Evolutionary conservation across 768 basidiomycete genomes (phyloP).

Genomic region (Chalciporus piperatus): DNA sequence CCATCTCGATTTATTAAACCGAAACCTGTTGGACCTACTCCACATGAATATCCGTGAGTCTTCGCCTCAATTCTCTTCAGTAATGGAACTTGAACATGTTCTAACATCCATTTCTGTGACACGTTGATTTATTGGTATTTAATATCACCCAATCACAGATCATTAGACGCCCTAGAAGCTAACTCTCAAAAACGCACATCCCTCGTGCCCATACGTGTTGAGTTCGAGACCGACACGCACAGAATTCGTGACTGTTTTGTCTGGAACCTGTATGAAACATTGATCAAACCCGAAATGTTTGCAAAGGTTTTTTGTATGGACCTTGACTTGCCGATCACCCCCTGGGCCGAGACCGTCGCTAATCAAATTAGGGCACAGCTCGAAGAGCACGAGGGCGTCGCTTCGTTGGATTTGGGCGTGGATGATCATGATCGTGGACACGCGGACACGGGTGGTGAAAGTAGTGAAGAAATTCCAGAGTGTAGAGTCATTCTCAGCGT

Average conservation of each 20-base stretch:
- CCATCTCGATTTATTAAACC: slow-evolving; percentile 74
- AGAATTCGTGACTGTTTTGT: slow-evolving; percentile 92
- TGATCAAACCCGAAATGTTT: slow-evolving; percentile 83
- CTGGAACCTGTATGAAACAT: slow-evolving; percentile 90
- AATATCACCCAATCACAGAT: slow-evolving; percentile 39
- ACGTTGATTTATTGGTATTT: slow-evolving; percentile 13
- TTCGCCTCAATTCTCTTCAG: slow-evolving; percentile 7
- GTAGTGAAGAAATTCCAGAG: slow-evolving; percentile 64
- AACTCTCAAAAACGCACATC: slow-evolving; percentile 54
- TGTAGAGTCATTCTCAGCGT: slow-evolving; percentile 83
- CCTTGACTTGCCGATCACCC: slow-evolving; percentile 65
- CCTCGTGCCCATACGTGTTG: slow-evolving; percentile 91
- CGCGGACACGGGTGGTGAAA: slow-evolving; percentile 35
- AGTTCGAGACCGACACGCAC: slow-evolving; percentile 90
- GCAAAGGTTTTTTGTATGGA: slow-evolving; percentile 87
- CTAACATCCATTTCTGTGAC: slow-evolving; percentile 17
- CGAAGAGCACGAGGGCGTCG: slow-evolving; percentile 85
- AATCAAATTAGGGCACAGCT: slow-evolving; percentile 88
- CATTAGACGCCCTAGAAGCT: slow-evolving; percentile 58
- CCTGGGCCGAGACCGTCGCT: slow-evolving; percentile 76
- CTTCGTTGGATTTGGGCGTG: slow-evolving; percentile 68
- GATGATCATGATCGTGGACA: slow-evolving; percentile 20
- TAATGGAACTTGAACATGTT: slow-evolving; percentile 3
- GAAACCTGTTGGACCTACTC: slow-evolving; percentile 53
- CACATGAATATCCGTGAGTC: slow-evolving; percentile 76